Conservation (phyloP, 2,329 filamentous ascomycete genomes). For the Trichoderma sp. region DNA sequence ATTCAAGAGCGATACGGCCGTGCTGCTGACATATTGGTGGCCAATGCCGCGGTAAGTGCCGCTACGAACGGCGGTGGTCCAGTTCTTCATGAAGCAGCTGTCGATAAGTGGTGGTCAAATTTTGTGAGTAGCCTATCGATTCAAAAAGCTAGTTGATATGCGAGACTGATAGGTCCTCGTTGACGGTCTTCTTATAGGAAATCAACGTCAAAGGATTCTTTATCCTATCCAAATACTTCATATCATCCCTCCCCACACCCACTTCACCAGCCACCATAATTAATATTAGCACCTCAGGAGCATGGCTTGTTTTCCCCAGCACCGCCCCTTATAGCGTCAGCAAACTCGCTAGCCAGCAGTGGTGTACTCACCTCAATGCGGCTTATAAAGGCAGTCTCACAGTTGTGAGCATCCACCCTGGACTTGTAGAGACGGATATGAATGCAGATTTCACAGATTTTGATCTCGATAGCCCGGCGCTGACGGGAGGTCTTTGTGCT, state of each 20-base stretch:
- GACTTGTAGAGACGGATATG: conserved; percentile 1
- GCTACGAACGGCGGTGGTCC: background rate
- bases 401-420: conserved; percentile 13
- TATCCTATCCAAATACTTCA: conserved; percentile 2
- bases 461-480: background rate
- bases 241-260: conserved; percentile 2
- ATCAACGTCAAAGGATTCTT: conserved; percentile 10
- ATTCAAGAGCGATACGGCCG: background rate
- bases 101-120: conserved; percentile 11
- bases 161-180: background rate
- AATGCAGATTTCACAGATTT: background rate
- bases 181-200: background rate
- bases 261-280: conserved; percentile 2
- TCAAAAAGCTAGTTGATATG: background rate
- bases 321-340: conserved; percentile 9
- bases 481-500: background rate
- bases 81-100: conserved; percentile 3
- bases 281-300: background rate
- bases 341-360: conserved; percentile 21
- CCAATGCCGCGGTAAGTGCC: background rate
- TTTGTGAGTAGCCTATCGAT: background rate
- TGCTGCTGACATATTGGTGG: background rate
- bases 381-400: background rate
- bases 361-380: background rate
- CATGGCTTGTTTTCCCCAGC: conserved; percentile 3